Evolutionary conservation across 352 stramenopile species (phyloP), one percentile per base, ranked within the genome.

Genomic region (Ochromonadaceae sp.): DNA sequence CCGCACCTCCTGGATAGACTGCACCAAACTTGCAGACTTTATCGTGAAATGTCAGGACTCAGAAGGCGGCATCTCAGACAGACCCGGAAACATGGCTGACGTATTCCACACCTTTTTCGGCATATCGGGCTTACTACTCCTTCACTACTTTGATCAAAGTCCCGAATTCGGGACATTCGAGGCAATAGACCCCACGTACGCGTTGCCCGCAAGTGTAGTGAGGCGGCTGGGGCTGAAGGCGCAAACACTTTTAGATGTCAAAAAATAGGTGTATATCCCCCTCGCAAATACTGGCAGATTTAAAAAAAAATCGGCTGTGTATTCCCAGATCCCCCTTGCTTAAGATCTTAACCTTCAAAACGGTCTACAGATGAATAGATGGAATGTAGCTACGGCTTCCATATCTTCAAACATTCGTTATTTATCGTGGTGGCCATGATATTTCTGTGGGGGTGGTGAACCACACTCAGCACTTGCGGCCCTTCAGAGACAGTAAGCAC

Each of bases 61-160:
- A 2, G 91, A 97, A 28, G 93, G 94, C 48, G 94, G 94, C 20
- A 97, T 99, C 70, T 84, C 90, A 15, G 94, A 99, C 73, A 84
- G 93, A 40, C 92, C 92, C n/a, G 87, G 83, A 39, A 92, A 96
- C 67, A 81, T 95, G 66, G 81, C 88, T 0, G 93, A 98, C 66
- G 85, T 98, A 26, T 98, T 97, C 74, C 92, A 98, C 73, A 98
- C 92, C 0, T 98, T 98, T 74, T 98, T 98, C 71, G 92, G 91
- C 28, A 88, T 98, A 70, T 84, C 81, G 42, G 92, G 91, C 30
- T 74, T 97, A 3, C 86, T 77, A 34, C 86, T 98, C 73, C 82
- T 97, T 22, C 86, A 86, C 5, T 88, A 91, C 70, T 93, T 94
- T n/a, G n/a, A n/a, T n/a, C n/a, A n/a, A 61, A 52, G 34, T n/a